Base-by-base conservation (phyloP, 257 asterid species). In the Verbascum thapsus region DNA sequence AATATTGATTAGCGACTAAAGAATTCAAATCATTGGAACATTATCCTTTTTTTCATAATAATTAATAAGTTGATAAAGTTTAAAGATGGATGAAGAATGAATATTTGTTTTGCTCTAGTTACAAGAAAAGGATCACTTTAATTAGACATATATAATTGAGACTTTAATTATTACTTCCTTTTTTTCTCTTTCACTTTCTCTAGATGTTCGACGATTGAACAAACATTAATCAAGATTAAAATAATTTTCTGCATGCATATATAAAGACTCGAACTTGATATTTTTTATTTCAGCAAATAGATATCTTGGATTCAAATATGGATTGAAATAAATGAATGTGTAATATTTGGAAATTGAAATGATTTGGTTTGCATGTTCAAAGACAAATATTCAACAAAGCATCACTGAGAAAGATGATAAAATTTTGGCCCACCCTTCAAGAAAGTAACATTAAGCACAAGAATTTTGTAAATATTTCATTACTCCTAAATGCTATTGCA, bases 61-160 rank as follows among this genome's bases (percentile, higher is more conserved):
- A n/a, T n/a, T n/a, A n/a, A 45, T 48, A 72, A 42, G 26, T 65
- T 60, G 39, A 48, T 66, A 74, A 73, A 78, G 76, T 56, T 70
- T 20, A 58, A 56, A 34, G 63, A 66, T 58, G 60, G 35, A n/a
- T n/a, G 17, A 40, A 38, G 66, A 54, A 68, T 59, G 58, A 68
- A 53, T 32, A n/a, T n/a, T 58, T 65, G 13, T 87, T 47, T 85
- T 80, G 77, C 89, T 78, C 94, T 80, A 58, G 75, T 80, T 71
- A 62, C 85, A 85, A 85, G 94, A 75, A 85, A 85, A 82, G 94
- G 64, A 85, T 79, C 78, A 17, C 71, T 71, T 70, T 51, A 40
- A n/a, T n/a, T n/a, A n/a, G 13, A 66, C 16, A 41, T 58, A n/a
- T n/a, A n/a, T 63, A 66, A 58, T 56, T 52, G 64, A 38, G 52